A percentile compares a stretch with the other conserved stretches of the same genome.
These are phyloP conservation scores for Rhinocladiella similis DNA, from an alignment of 2,329 filamentous ascomycete genomes.

Conservation along the genomic window DNA sequence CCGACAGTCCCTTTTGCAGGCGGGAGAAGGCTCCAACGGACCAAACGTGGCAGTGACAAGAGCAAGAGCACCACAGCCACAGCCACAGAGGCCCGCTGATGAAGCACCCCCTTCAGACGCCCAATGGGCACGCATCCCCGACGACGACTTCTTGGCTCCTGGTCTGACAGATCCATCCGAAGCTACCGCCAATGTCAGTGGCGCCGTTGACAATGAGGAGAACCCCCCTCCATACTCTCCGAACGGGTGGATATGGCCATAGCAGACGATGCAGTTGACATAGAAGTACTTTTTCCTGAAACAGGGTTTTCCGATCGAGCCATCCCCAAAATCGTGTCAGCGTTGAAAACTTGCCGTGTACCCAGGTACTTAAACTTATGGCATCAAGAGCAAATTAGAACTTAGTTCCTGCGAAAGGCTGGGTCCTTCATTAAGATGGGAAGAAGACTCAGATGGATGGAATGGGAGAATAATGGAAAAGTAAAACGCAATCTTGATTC, in stretches of 20 bases:
- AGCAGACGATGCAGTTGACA: neutral
- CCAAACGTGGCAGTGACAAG: neutral
- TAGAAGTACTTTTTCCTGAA: too few species aligned
- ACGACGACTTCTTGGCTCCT: neutral
- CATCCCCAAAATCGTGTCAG: too few species aligned
- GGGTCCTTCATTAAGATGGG: too few species aligned
- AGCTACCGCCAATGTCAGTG: too few species aligned
- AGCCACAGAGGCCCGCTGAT: neutral
- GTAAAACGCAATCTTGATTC: too few species aligned
- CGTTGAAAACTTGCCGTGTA: too few species aligned
- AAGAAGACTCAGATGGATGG: too few species aligned
- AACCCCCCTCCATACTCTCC: slow-evolving; percentile 20
- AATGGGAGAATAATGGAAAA: too few species aligned
- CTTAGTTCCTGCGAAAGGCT: too few species aligned
- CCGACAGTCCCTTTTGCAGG: neutral
- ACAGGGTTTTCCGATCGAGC: too few species aligned
- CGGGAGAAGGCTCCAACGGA: neutral
- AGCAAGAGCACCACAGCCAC: neutral
- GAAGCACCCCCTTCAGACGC: neutral
- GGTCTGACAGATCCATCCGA: neutral
- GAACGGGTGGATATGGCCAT: slow-evolving; percentile 19
- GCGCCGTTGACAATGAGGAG: slow-evolving; percentile 1
- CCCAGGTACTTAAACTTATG: too few species aligned
- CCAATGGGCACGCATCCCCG: neutral
- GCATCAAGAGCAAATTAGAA: too few species aligned